A percentile compares a stretch with the other conserved stretches of the same genome.
Evolutionary conservation across 306 rosid genomes (phyloP).

Genomic region (Ammopiptanthus mongolicus): DNA sequence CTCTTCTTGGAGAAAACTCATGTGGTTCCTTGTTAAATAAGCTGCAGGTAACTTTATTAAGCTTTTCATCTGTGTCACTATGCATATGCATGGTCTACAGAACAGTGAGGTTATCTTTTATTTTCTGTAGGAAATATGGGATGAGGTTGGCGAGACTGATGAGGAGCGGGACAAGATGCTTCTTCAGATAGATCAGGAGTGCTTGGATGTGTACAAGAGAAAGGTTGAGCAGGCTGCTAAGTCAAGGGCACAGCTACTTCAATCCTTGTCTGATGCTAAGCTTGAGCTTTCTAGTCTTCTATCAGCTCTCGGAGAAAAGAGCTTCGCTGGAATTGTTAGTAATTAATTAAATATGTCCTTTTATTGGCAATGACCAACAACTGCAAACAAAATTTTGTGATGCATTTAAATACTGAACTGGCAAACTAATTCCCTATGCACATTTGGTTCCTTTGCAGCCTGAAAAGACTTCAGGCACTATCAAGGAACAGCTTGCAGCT

Average conservation of each 20-base stretch:
- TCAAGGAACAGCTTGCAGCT: slow-evolving; percentile 51
- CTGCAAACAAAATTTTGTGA: not conserved
- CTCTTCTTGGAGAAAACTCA: slow-evolving; percentile 61
- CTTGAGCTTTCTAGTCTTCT: slow-evolving; percentile 65
- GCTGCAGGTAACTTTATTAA: slow-evolving; percentile 52
- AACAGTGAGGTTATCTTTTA: slow-evolving; percentile 1
- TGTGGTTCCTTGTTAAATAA: slow-evolving; percentile 78
- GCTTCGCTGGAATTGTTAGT: slow-evolving; percentile 35
- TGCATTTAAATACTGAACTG: not conserved
- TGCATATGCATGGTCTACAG: not conserved
- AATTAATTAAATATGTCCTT: not conserved
- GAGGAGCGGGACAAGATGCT: slow-evolving; percentile 89
- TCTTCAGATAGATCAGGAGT: slow-evolving; percentile 85
- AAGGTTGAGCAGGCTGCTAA: slow-evolving; percentile 83
- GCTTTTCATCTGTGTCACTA: not conserved
- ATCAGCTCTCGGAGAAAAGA: slow-evolving; percentile 74
- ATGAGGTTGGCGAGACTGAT: slow-evolving; percentile 91
- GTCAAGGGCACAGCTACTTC: slow-evolving; percentile 82
- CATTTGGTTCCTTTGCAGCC: slow-evolving; percentile 28
- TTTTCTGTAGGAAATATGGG: slow-evolving; percentile 79
- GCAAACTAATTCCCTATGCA: not conserved
- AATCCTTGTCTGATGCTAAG: slow-evolving; percentile 68
- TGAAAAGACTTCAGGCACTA: slow-evolving; percentile 34
- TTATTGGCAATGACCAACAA: not conserved
- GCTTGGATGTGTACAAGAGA: slow-evolving; percentile 85